Evolutionary conservation across 306 rosid genomes (phyloP).

Genomic region (Citrullus mucosospermus): DNA sequence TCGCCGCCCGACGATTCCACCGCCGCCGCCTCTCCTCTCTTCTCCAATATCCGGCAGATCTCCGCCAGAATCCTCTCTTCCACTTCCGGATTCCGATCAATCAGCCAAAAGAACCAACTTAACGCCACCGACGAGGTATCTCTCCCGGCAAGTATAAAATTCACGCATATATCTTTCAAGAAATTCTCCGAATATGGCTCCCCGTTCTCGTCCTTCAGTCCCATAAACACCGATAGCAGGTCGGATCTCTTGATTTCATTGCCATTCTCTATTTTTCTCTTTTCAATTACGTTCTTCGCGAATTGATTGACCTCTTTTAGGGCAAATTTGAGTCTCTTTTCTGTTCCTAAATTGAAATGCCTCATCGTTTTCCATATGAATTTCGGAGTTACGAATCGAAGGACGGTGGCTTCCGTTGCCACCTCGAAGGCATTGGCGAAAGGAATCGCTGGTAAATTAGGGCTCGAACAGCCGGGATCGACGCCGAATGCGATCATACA

Average conservation of each 20-base stretch:
- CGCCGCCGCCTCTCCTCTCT: conserved; percentile 25
- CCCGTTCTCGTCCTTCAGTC: conserved; percentile 56
- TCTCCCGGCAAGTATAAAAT: conserved; percentile 80
- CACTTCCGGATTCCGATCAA: conserved; percentile 48
- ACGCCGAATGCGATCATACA: conserved; percentile 91
- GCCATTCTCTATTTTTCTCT: conserved; percentile 42
- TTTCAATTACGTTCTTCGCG: conserved; percentile 54
- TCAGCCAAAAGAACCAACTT: conserved; percentile 91
- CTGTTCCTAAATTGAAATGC: conserved; percentile 50
- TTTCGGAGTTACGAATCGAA: conserved; percentile 51
- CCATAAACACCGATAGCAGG: conserved; percentile 60
- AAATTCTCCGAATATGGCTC: conserved; percentile 51
- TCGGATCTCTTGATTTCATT: conserved; percentile 27
- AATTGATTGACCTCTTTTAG: conserved; percentile 60
- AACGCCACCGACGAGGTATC: conserved; percentile 92
- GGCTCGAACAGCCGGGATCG: conserved; percentile 64
- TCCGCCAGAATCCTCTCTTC: conserved; percentile 56
- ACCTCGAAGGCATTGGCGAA: conserved; percentile 82
- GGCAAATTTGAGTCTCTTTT: conserved; percentile 40
- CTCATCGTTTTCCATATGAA: conserved; percentile 63
- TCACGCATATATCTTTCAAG: conserved; percentile 83
- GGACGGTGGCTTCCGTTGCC: conserved; percentile 63
- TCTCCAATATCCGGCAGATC: conserved; percentile 30
- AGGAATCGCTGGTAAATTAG: conserved; percentile 40
- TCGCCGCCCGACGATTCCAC: not conserved